phyloP scores from a whole-genome alignment of 108 stramenopile genomes.

The Aurantiochytrium sp. region DNA sequence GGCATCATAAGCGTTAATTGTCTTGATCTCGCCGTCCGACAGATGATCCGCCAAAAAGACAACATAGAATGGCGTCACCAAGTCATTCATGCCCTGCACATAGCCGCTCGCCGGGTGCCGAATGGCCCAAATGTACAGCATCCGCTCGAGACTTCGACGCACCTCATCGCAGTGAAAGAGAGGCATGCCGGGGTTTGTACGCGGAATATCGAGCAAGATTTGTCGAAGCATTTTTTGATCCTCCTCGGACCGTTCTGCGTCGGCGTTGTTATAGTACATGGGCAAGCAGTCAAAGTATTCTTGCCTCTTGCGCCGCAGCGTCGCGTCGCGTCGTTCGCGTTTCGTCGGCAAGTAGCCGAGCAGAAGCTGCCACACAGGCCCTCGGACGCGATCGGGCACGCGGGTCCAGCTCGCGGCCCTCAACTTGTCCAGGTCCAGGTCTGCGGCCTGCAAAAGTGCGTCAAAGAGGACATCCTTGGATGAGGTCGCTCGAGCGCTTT shows the following conservation, averaged over 20 bases:
- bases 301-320: slow-evolving; percentile 31
- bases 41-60: slow-evolving; percentile 76
- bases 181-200: slow-evolving; percentile 79
- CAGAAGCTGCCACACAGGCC: slow-evolving; percentile 46
- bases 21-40: slow-evolving; percentile 50
- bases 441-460: slow-evolving; percentile 30
- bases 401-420: slow-evolving; percentile 46
- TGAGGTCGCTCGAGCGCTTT: neutral
- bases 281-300: slow-evolving; percentile 41
- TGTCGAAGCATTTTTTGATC: slow-evolving; percentile 90
- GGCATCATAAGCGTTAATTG: slow-evolving; percentile 42
- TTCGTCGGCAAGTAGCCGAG: slow-evolving; percentile 45
- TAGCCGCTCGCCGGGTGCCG: slow-evolving; percentile 83
- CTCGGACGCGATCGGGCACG: slow-evolving; percentile 32
- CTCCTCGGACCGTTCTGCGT: slow-evolving; percentile 53
- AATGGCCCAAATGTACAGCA: slow-evolving; percentile 94
- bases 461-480: slow-evolving; percentile 40
- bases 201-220: slow-evolving; percentile 90
- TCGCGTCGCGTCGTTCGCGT: slow-evolving; percentile 22
- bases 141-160: slow-evolving; percentile 60
- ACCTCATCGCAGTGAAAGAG: slow-evolving; percentile 85
- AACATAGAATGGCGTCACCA: slow-evolving; percentile 79
- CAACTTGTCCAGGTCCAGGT: slow-evolving; percentile 37
- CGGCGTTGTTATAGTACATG: slow-evolving; percentile 25
- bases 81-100: slow-evolving; percentile 96